These are phyloP conservation scores for Monosporozyma aerobia DNA, from an alignment of 805 yeast genomes.

Conservation along the genomic window DNA sequence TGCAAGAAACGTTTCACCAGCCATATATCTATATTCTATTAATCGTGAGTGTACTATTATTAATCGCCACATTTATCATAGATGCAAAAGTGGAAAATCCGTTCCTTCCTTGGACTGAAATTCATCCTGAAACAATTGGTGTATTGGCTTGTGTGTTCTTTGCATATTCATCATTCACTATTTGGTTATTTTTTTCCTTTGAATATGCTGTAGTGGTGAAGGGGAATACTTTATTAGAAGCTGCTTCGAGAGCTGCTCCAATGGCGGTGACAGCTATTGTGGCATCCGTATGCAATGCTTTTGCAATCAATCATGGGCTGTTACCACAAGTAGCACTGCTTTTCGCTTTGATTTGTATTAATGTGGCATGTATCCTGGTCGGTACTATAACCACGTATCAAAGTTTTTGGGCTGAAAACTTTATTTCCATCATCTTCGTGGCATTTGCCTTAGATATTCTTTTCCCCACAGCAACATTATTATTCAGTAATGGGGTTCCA, in stretches of 20 bases:
- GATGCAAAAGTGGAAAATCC: slow-evolving; percentile 41
- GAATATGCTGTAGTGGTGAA: slow-evolving; percentile 37
- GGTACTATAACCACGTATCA: slow-evolving; percentile 46
- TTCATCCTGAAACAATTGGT: slow-evolving; percentile 1
- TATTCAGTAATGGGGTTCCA: slow-evolving; percentile 46
- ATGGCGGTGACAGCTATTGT: slow-evolving; percentile 39
- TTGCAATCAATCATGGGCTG: slow-evolving; percentile 1
- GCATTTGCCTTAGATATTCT: slow-evolving; percentile 63
- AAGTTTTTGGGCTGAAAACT: slow-evolving; percentile 45
- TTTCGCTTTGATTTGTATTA: background rate
- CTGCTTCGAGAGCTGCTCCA: slow-evolving; percentile 36
- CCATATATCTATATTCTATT: slow-evolving; percentile 45
- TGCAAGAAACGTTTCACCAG: slow-evolving; percentile 49
- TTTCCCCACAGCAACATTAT: slow-evolving; percentile 58
- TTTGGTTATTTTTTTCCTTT: slow-evolving; percentile 52
- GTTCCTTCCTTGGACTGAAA: slow-evolving; percentile 34
- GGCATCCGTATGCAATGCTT: slow-evolving; percentile 34
- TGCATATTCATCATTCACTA: slow-evolving; percentile 40
- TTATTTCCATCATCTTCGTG: slow-evolving; percentile 42
- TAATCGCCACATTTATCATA: slow-evolving; percentile 16
- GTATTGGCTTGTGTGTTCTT: slow-evolving; percentile 30
- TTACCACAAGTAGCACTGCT: slow-evolving; percentile 6
- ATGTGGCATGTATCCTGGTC: slow-evolving; percentile 29
- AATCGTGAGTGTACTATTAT: slow-evolving; percentile 40
- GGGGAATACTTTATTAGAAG: slow-evolving; percentile 33